Conservation (phyloP, 345 rosid genomes). For the Heritiera fomes region DNA sequence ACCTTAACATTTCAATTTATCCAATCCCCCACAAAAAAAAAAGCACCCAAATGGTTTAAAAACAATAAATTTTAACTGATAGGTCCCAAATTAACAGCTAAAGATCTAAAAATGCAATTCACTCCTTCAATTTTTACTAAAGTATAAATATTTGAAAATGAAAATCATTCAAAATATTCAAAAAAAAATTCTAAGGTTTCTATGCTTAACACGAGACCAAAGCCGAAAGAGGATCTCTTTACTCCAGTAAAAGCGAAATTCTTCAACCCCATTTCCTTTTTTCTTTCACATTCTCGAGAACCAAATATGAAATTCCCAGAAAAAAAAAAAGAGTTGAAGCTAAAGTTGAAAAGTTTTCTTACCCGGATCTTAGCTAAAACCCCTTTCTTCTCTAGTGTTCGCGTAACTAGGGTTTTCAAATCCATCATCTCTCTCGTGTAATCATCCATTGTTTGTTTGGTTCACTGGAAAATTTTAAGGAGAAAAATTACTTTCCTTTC, state of each 20-base stretch:
- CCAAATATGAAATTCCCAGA: slow-evolving; percentile 10
- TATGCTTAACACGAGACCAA: slow-evolving; percentile 10
- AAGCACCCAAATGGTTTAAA: background rate
- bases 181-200: background rate
- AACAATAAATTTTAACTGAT: background rate
- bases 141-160: background rate
- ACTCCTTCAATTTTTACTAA: too few relatives aligned
- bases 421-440: slow-evolving; percentile 99
- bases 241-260: background rate
- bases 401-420: slow-evolving; percentile 96
- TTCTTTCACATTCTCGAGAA: background rate
- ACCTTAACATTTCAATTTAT: background rate
- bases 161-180: background rate
- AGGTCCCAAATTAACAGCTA: too few relatives aligned
- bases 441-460: slow-evolving; percentile 68
- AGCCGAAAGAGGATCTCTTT: background rate
- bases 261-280: background rate
- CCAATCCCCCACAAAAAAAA: background rate
- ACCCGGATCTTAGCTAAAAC: slow-evolving; percentile 99
- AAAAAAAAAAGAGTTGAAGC: background rate
- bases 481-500: background rate
- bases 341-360: background rate
- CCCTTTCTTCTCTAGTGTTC: slow-evolving; percentile 95
- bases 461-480: background rate
- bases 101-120: too few relatives aligned